Base-by-base conservation (phyloP, 2,329 filamentous ascomycete genomes). In the Cyphellophora europaea region DNA sequence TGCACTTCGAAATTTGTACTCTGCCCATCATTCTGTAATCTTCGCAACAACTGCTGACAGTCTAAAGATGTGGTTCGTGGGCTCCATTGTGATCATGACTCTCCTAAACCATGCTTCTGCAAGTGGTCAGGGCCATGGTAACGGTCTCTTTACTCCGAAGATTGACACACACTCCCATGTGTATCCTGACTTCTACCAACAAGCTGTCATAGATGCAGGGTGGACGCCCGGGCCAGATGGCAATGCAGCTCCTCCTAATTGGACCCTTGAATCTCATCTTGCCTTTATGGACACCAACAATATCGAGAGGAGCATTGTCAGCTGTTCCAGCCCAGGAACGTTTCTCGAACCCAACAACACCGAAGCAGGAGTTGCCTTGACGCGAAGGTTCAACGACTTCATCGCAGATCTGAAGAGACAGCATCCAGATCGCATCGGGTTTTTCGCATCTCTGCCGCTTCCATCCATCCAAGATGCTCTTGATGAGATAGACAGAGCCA, bases 321-420 rank as follows among this genome's bases (percentile, higher is more conserved):
- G 65, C 45, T 66, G 74, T 47, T 69, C 63, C 2, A 65, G 65
- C 0, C 71, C 71, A 0, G 71, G 69, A 5, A 68, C 63, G 0
- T 53, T 67, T 37, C 53, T 75, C 10, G 51, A 53, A 0, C 52
- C 58, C 0, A 53, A 70, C 39, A 42, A 56, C 30, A 32, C 42
- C 1, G 51, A 62, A 11, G 57, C 52, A 2, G 48, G 51, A 12
- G 36, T 44, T 6, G 11, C 8, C 6, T 40, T 70, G 4, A 57
- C 60, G 5, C 55, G 65, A 1, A 39, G 55, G 11, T 57, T 48
- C 6, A 53, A 53, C 35, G 40, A 48, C 11, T 48, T 45, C 14
- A 43, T 47, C 18, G 40, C 50, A 2, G 36, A 42, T n/a, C 41
- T 47, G 5, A 49, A 47, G 29, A 23, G 17, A 3, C 28, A 49